Percentiles rank a stretch among this genome's conserved stretches.
phyloP scores from a whole-genome alignment of 2,329 filamentous ascomycete species.

The Fusarium napiforme region DNA sequence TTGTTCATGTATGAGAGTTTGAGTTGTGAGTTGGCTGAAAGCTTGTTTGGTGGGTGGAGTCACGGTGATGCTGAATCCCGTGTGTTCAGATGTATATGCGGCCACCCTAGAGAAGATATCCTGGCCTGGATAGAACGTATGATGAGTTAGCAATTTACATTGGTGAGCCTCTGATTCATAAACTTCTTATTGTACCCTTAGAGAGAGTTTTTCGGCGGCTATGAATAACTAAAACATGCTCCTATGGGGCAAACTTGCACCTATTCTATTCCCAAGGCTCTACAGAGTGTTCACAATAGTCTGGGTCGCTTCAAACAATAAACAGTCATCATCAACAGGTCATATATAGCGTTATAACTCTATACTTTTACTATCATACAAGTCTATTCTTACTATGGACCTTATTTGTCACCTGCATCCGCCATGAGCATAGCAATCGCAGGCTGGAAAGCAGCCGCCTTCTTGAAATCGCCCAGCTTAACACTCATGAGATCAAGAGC shows the following conservation, averaged over 20 bases:
- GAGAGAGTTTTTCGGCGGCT: no score
- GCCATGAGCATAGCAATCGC: conserved; percentile 38
- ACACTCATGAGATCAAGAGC: conserved; percentile 85
- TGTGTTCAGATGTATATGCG: background rate
- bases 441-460: conserved; percentile 60
- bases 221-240: no score
- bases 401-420: conserved; percentile 26
- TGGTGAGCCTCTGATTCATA: background rate
- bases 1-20: no score
- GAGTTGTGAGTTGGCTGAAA: no score
- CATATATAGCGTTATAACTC: background rate
- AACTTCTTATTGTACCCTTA: background rate
- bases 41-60: background rate
- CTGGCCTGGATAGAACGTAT: background rate
- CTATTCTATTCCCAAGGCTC: background rate
- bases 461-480: conserved; percentile 74
- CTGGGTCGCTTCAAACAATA: background rate
- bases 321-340: background rate
- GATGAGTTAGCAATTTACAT: background rate
- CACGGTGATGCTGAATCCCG: background rate
- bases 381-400: background rate
- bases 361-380: conserved; percentile 1
- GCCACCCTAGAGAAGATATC: background rate
- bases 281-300: no score
- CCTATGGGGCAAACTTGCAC: background rate